Percentiles rank a stretch among this genome's conserved stretches.
phyloP scores from a whole-genome alignment of 2,329 filamentous ascomycete genomes.

The Aspergillus fructus region DNA sequence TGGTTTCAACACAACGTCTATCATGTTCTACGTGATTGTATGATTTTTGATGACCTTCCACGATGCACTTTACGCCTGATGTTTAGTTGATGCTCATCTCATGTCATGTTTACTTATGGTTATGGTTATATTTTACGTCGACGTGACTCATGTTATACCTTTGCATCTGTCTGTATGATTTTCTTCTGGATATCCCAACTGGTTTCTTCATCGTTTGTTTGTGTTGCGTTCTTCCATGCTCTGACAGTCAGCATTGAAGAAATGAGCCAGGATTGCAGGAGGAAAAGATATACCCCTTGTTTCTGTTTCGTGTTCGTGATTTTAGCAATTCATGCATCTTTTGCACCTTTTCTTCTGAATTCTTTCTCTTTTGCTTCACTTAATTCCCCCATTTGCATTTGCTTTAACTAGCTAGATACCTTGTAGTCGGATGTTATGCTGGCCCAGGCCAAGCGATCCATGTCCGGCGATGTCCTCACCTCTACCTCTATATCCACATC shows the following conservation, averaged over 20 bases:
- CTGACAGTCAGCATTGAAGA: constrained; percentile 15
- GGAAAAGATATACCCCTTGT: constrained; percentile 22
- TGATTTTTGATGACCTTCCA: constrained; percentile 28
- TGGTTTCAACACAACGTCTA: constrained; percentile 24
- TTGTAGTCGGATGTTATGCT: not conserved
- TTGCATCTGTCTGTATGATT: constrained; percentile 15
- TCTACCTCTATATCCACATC: not conserved
- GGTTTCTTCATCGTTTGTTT: constrained; percentile 15
- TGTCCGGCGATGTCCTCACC: not conserved
- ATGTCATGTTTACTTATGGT: constrained; percentile 9
- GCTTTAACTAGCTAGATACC: not conserved
- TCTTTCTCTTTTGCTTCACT: not conserved
- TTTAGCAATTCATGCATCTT: constrained; percentile 7
- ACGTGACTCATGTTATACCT: constrained; percentile 3
- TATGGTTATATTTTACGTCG: constrained; percentile 9
- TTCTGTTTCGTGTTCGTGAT: constrained; percentile 7
- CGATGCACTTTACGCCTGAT: constrained; percentile 19
- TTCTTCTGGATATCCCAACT: constrained; percentile 15
- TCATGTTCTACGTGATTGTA: constrained; percentile 28
- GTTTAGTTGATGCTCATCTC: constrained; percentile 13
- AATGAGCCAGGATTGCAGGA: constrained; percentile 18
- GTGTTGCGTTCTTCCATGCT: constrained; percentile 13
- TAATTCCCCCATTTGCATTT: constrained; percentile 1
- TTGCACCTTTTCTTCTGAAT: not conserved
- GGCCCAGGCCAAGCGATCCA: not conserved